A percentile compares a stretch with the other conserved stretches of the same genome.
These are phyloP conservation scores for Kwoniella mangroviensis DNA, from an alignment of 768 basidiomycete species.

Conservation along the genomic window DNA sequence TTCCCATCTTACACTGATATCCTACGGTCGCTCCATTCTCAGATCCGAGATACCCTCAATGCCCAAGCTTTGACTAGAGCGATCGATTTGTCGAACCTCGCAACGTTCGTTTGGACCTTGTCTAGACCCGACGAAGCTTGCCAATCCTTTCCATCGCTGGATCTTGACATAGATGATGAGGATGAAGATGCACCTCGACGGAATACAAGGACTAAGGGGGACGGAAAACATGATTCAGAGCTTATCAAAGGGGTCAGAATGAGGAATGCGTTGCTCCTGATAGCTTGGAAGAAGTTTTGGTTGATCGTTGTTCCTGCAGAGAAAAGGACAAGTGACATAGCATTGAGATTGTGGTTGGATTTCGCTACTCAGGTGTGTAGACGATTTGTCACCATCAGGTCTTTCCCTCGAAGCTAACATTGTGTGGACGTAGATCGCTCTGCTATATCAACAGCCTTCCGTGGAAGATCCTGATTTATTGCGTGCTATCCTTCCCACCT, in stretches of 20 bases:
- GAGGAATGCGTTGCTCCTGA: conserved; percentile 36
- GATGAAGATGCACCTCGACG: conserved; percentile 1
- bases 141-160: conserved; percentile 1
- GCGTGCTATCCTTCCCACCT: conserved; percentile 20
- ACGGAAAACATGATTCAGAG: conserved; percentile 12
- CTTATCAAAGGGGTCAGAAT: conserved; percentile 15
- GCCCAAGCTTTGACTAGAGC: conserved; percentile 9
- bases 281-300: conserved; percentile 50
- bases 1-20: conserved; percentile 30
- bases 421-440: conserved; percentile 25
- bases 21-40: conserved; percentile 22
- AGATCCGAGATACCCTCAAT: conserved; percentile 20
- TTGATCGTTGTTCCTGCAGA: conserved; percentile 32
- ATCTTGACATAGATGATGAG: conserved; percentile 7
- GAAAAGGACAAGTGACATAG: conserved; percentile 24
- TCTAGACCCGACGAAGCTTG: conserved; percentile 41
- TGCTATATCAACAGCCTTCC: conserved; percentile 20
- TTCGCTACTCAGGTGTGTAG: conserved; percentile 41
- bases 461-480: conserved; percentile 17
- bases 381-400: neutral
- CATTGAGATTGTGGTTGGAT: conserved; percentile 44
- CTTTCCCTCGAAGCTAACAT: neutral
- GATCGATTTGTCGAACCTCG: conserved; percentile 34
- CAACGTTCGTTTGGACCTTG: conserved; percentile 41
- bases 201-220: conserved; percentile 10